phyloP scores from a whole-genome alignment of 2,329 filamentous ascomycete genomes.

The Pyricularia sp. region DNA sequence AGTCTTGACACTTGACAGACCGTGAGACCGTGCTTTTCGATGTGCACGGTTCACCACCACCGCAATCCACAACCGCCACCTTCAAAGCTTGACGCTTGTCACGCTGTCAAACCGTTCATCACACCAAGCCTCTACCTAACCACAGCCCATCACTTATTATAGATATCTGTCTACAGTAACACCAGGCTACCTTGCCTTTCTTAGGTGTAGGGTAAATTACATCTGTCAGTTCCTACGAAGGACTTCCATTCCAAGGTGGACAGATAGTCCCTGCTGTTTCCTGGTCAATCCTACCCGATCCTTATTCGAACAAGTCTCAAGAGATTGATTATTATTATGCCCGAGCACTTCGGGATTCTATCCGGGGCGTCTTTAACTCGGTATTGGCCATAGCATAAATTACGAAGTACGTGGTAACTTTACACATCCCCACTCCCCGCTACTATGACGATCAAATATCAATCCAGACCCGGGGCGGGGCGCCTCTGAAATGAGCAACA shows the following conservation, averaged over 20 bases:
- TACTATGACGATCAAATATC: neutral
- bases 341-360: neutral
- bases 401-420: neutral
- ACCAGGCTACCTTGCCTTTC: neutral
- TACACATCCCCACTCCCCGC: neutral
- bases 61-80: neutral
- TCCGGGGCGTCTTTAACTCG: neutral
- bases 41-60: neutral
- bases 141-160: neutral
- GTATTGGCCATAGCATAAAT: neutral
- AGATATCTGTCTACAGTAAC: neutral
- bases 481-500: neutral
- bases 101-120: neutral
- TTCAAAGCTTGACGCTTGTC: neutral
- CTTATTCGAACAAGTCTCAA: neutral
- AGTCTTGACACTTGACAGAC: neutral
- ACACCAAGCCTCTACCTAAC: neutral
- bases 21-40: neutral
- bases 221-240: neutral
- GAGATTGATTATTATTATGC: neutral
- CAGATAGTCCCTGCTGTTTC: neutral
- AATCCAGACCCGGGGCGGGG: neutral
- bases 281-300: neutral
- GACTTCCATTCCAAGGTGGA: neutral
- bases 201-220: neutral